phyloP scores from a whole-genome alignment of 78 protist genomes.

The Guillardia theta region DNA sequence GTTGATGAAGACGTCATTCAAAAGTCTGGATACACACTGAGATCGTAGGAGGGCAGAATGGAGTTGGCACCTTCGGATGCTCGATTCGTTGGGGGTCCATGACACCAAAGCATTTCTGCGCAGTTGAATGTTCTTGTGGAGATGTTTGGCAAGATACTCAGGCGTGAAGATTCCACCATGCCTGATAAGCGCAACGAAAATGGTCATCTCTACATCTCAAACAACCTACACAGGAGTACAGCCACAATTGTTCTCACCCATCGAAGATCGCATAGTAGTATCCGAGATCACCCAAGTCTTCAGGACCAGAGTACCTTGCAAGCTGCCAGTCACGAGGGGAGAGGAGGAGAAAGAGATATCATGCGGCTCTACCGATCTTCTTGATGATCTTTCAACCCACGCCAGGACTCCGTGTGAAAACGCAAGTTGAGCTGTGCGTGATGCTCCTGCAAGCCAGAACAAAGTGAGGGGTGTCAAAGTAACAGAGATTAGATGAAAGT shows the following conservation, averaged over 20 bases:
- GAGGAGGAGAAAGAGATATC: not conserved
- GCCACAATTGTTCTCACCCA: no score
- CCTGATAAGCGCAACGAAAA: no score
- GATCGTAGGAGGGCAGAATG: no score
- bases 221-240: no score
- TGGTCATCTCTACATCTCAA: no score
- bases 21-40: no score
- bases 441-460: not conserved
- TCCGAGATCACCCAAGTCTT: not conserved
- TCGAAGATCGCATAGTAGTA: not conserved
- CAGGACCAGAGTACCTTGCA: not conserved
- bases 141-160: not conserved
- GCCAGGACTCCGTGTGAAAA: not conserved
- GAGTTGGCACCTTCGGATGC: no score
- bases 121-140: not conserved
- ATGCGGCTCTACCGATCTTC: not conserved
- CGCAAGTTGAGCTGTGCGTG: not conserved
- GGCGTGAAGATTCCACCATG: constrained; percentile 28
- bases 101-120: not conserved
- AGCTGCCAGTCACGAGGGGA: not conserved
- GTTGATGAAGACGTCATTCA: no score
- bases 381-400: constrained; percentile 11
- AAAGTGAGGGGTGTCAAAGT: not conserved
- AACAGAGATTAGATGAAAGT: not conserved
- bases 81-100: no score